Conservation (phyloP, 148 eudicot species). For the Fagopyrum homotropicum region DNA sequence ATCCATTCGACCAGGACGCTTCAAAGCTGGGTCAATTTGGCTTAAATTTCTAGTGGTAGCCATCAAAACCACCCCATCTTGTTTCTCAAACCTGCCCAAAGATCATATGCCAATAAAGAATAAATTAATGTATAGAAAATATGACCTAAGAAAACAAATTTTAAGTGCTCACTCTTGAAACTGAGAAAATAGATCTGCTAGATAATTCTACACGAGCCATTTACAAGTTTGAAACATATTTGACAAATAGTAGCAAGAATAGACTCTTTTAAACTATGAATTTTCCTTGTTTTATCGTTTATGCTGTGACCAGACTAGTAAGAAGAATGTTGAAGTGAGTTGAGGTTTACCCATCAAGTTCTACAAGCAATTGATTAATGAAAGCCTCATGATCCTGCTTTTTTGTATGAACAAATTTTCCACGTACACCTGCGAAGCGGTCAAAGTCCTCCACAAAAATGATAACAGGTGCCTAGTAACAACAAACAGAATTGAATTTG, state of each 20-base stretch:
- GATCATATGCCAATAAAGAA: constrained; percentile 1
- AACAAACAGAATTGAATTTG: neutral
- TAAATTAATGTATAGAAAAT: neutral
- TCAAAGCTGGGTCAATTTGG: constrained; percentile 79
- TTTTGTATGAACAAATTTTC: constrained; percentile 78
- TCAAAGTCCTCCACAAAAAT: constrained; percentile 95
- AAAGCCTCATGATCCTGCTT: constrained; percentile 97
- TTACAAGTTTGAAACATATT: neutral
- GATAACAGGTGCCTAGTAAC: constrained; percentile 81
- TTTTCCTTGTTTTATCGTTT: neutral
- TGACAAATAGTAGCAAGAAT: neutral
- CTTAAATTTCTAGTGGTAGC: constrained; percentile 82
- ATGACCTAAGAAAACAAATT: neutral
- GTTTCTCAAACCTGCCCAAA: constrained; percentile 75
- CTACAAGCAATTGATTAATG: constrained; percentile 94
- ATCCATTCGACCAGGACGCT: constrained; percentile 99
- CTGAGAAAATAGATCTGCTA: neutral
- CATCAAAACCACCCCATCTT: constrained; percentile 96
- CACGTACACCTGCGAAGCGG: constrained; percentile 91
- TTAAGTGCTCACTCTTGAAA: neutral
- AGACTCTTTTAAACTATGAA: neutral
- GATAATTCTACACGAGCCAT: neutral
- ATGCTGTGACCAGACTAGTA: neutral
- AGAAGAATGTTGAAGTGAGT: neutral
- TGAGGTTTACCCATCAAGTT: constrained; percentile 79